Evolutionary conservation across 768 basidiomycete genomes (phyloP).

Genomic region (Tricholoma bakamatsutake): DNA sequence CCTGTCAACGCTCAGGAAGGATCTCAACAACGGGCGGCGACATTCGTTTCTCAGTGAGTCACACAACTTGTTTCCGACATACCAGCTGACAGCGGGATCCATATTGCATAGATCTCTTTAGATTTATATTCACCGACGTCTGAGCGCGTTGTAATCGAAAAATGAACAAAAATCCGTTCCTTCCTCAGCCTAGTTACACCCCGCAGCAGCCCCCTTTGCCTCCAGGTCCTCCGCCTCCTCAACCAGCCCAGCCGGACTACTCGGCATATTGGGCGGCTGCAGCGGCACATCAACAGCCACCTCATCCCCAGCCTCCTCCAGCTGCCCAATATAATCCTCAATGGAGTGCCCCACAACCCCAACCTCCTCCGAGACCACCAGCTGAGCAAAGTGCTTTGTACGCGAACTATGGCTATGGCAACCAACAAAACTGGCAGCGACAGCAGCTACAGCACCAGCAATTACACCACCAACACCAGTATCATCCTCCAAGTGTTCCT

Average conservation of each 20-base stretch:
- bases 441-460: constrained; percentile 51
- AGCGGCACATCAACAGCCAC: constrained; percentile 40
- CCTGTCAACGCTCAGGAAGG: constrained; percentile 3
- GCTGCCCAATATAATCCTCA: constrained; percentile 55
- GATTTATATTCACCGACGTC: constrained; percentile 12
- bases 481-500: constrained; percentile 47
- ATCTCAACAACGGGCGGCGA: neutral
- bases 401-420: constrained; percentile 88
- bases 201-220: constrained; percentile 74
- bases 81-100: neutral
- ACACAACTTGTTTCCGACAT: neutral
- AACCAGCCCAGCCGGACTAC: constrained; percentile 65
- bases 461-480: constrained; percentile 43
- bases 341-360: constrained; percentile 57
- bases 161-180: constrained; percentile 87
- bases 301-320: constrained; percentile 45
- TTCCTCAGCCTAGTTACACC: constrained; percentile 61
- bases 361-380: constrained; percentile 45
- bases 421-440: constrained; percentile 58
- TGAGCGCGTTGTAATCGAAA: constrained; percentile 15
- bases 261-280: constrained; percentile 71
- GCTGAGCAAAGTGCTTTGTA: constrained; percentile 82
- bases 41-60: constrained; percentile 9
- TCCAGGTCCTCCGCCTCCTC: constrained; percentile 72
- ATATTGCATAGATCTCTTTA: constrained; percentile 5